Evolutionary conservation across 495 filamentous ascomycete genomes (phyloP), one percentile per base, ranked within the genome.

Genomic region (Aspergillus affinis): DNA sequence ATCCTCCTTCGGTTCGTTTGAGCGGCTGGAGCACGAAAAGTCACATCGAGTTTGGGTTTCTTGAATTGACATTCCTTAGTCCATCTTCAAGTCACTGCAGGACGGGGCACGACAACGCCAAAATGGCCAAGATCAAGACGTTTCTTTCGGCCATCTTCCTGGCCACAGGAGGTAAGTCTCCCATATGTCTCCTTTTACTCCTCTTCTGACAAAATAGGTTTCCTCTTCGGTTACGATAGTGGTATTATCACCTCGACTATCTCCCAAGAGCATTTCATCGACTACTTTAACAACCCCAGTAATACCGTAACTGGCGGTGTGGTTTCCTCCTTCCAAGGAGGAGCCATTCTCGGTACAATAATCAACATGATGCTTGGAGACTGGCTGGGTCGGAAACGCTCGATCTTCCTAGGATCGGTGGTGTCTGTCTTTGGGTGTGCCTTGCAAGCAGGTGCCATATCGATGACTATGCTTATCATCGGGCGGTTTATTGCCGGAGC

Each of bases 41-140:
- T 8, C 1, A 32, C 7, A 1, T 32, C 29, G 1, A 32, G 6
- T 6, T 8, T 7, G 29, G 29, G 6, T 4, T 32, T 26, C 2
- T 26, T 2, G 1, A 32, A 7, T 32, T 10, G 3, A 3, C 29
- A 32, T 32, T 32, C 29, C 29, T 32, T 6, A 32, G 29, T 32
- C 10, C 29, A 32, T 2, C 29, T 26, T 26, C 23, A 4, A 32
- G 29, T 32, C 29, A 32, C 61, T 85, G 44, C 29, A 32, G 29
- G 29, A 26, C n/a, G n/a, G n/a, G 29, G 10, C 29, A 10, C 7
- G 29, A 32, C 29, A 8, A 26, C 23, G 29, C 29, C 46, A 48
- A n/a, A 21, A 48, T 51, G 49, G 49, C 18, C n/a, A 19, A 23
- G 4, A 5, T 23, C 20, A 51, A 51, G 26, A 51, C 49, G 13